Evolutionary conservation across 352 stramenopile species (phyloP).

Genomic region (Peronospora destructor): DNA sequence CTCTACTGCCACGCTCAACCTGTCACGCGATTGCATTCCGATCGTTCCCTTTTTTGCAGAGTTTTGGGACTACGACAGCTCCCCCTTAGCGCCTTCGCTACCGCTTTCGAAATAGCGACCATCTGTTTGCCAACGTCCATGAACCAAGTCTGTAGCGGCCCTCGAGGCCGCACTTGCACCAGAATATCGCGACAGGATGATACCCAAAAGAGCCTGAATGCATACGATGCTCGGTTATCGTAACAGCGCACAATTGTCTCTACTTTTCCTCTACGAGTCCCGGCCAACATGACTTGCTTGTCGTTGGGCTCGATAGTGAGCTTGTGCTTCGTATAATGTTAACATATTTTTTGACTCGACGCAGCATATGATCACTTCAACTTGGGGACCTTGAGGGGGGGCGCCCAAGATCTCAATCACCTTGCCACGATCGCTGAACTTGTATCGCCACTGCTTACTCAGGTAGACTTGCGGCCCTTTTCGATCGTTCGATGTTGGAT

Average conservation of each 20-base stretch:
- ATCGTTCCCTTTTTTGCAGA: neutral
- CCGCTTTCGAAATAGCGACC: too few species aligned
- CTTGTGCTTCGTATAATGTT: neutral
- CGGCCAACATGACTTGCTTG: slow-evolving; percentile 10
- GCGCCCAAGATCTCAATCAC: neutral
- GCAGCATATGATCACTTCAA: neutral
- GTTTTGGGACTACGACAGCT: slow-evolving; percentile 14
- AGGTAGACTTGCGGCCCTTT: slow-evolving; percentile 37
- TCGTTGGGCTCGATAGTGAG: neutral
- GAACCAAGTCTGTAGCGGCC: slow-evolving; percentile 65
- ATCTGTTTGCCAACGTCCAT: slow-evolving; percentile 84
- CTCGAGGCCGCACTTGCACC: slow-evolving; percentile 57
- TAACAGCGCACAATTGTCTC: slow-evolving; percentile 6
- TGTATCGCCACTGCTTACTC: slow-evolving; percentile 16
- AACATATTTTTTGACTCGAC: slow-evolving; percentile 16
- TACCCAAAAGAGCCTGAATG: slow-evolving; percentile 9
- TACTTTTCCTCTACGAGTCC: slow-evolving; percentile 14
- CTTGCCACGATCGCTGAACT: neutral
- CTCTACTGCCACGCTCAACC: neutral
- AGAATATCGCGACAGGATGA: slow-evolving; percentile 63
- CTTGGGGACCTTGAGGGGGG: neutral
- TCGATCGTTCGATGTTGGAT: slow-evolving; percentile 56
- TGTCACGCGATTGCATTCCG: neutral
- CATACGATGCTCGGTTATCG: neutral
- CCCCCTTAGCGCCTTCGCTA: too few species aligned